These are phyloP conservation scores for Candida sakaeoensis DNA, from an alignment of 805 yeast genomes.

Conservation along the genomic window DNA sequence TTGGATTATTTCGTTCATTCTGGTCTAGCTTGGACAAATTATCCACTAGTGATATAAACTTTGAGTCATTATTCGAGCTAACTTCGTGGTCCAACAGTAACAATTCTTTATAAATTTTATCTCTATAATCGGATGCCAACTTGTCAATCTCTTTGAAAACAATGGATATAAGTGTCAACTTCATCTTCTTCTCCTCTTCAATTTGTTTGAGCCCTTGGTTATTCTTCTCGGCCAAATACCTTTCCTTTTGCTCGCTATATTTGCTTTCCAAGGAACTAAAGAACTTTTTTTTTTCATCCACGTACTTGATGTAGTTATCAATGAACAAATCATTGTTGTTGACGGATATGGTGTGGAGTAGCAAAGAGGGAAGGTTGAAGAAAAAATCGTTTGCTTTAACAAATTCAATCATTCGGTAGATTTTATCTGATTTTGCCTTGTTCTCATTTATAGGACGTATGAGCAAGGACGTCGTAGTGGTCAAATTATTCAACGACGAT, in stretches of 20 bases:
- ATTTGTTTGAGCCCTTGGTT: slow-evolving; percentile 13
- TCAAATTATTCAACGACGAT: slow-evolving; percentile 35
- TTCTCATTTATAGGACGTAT: slow-evolving; percentile 41
- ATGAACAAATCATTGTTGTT: slow-evolving; percentile 35
- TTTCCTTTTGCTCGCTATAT: slow-evolving; percentile 7
- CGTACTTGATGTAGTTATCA: slow-evolving; percentile 29
- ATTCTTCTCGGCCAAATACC: slow-evolving; percentile 10
- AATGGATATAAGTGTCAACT: slow-evolving; percentile 26
- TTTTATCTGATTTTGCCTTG: slow-evolving; percentile 30
- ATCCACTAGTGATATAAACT: slow-evolving; percentile 37
- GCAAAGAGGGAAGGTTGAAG: slow-evolving; percentile 34
- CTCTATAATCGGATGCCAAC: slow-evolving; percentile 32
- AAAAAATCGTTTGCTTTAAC: slow-evolving; percentile 27
- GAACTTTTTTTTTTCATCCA: slow-evolving; percentile 23
- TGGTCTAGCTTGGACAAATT: slow-evolving; percentile 30
- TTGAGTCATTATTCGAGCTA: slow-evolving; percentile 14
- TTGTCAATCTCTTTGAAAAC: slow-evolving; percentile 31
- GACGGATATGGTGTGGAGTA: slow-evolving; percentile 23
- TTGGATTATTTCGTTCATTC: slow-evolving; percentile 20
- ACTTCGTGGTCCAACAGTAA: slow-evolving; percentile 37
- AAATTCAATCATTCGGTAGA: slow-evolving; percentile 33
- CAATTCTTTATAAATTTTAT: slow-evolving; percentile 32
- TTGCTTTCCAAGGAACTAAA: slow-evolving; percentile 4
- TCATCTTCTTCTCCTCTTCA: slow-evolving; percentile 22
- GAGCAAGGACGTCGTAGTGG: slow-evolving; percentile 33